Conservation (phyloP, 495 filamentous ascomycete species). For the Durotheca rogersii region DNA sequence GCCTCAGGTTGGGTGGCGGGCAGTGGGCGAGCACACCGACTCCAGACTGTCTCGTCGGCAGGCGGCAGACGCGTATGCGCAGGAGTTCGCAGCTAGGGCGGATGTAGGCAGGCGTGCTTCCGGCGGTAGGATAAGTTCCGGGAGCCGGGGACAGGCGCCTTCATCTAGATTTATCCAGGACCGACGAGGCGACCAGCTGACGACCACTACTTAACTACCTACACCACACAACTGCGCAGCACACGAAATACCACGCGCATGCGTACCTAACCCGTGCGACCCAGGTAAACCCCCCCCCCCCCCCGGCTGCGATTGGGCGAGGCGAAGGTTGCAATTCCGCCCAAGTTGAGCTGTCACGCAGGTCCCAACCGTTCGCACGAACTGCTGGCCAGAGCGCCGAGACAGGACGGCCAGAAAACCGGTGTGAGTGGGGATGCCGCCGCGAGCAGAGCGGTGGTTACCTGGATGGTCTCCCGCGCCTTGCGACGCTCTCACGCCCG, state of each 20-base stretch:
- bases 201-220: neutral
- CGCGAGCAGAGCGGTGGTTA: neutral
- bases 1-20: no score
- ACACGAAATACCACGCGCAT: no score
- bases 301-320: conserved; percentile 12
- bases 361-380: conserved; percentile 40
- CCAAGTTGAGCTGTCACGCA: conserved; percentile 35
- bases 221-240: no score
- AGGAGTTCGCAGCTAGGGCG: conserved; percentile 30
- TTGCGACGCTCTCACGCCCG: conserved; percentile 6
- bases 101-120: conserved; percentile 1
- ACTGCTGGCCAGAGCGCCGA: conserved; percentile 47
- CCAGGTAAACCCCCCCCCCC: no score
- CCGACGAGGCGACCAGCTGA: neutral
- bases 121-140: neutral
- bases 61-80: conserved; percentile 21
- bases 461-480: no score
- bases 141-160: conserved; percentile 4
- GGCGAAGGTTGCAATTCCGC: neutral
- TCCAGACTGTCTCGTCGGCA: conserved; percentile 27
- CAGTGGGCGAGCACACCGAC: conserved; percentile 17
- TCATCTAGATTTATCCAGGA: no score
- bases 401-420: conserved; percentile 19
- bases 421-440: conserved; percentile 8
- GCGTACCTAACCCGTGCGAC: no score